Base-by-base conservation (phyloP, 371 early-diverging fungal genomes). In the Mortierella sp. region DNA sequence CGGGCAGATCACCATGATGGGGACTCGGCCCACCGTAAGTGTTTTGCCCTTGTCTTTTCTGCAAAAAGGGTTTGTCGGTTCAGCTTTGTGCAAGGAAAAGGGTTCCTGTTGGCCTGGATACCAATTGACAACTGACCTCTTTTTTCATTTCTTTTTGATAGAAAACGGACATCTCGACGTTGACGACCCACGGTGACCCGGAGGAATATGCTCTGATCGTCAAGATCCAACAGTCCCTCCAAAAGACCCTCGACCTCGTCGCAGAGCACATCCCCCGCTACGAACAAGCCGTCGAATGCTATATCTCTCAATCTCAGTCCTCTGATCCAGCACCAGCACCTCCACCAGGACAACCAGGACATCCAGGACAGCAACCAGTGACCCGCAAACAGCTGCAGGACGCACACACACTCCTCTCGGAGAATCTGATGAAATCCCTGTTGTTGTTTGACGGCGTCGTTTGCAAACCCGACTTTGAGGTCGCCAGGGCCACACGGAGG, bases 401-500 rank as follows among this genome's bases (percentile, higher is more conserved):
- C 34, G 80, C 80, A 4, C 89, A 90, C 24, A 81, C 84, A 16
- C 77, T 77, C 19, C 53, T 91, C 34, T 90, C 91, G 1, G 92
- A 92, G 82, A 85, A 74, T 48, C 71, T 92, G 43, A 87, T 91
- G 87, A 90, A 91, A 76, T 81, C 88, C 1, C 68, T 92, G 39
- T 81, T 92, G 47, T 73, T 85, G 40, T 83, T 91, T 71, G 92
- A 92, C 73, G 86, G 88, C 1, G 89, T 91, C 7, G 89, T 87
- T 47, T 91, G 91, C 66, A 87, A 91, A 24, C 78, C 75, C 24
- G 87, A 85, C 22, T 91, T 91, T 76, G 88, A 89, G 64, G 87
- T 90, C 0, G 92, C 92, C n/a, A 76, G 92, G 40, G 88, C 87
- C 47, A 88, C 85, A 37, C 86, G 92, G 79, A 77, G 87, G 74